Percentiles rank a stretch among this genome's conserved stretches.
Conservation (phyloP, 371 early-diverging fungal genomes). For the Saksenaea oblongispora region DNA sequence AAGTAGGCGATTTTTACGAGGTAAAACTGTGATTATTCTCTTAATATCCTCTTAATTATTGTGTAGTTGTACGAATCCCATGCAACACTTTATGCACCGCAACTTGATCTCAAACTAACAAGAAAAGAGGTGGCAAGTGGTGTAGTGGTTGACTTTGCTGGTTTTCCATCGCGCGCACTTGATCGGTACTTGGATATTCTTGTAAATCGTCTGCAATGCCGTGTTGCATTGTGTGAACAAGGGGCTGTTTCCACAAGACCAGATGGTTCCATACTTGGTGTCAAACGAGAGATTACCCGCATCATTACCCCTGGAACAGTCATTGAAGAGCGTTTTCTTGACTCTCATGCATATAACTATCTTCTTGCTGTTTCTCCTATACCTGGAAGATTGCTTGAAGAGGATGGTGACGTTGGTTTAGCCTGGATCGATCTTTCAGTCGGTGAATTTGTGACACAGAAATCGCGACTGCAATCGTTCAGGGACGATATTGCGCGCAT, state of each 20-base stretch:
- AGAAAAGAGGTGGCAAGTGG: conserved; percentile 49
- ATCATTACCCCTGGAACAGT: conserved; percentile 91
- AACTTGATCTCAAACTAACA: conserved; percentile 71
- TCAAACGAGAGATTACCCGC: conserved; percentile 73
- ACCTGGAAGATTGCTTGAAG: neutral
- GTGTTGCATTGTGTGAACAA: conserved; percentile 90
- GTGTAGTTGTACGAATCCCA: conserved; percentile 75
- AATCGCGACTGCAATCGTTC: conserved; percentile 49
- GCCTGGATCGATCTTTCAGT: conserved; percentile 93
- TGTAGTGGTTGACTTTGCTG: conserved; percentile 65
- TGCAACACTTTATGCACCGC: conserved; percentile 66
- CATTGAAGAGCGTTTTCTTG: conserved; percentile 70
- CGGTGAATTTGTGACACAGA: conserved; percentile 82
- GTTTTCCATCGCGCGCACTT: conserved; percentile 73
- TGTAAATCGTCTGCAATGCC: conserved; percentile 64
- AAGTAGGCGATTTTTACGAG: conserved; percentile 95
- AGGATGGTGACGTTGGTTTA: conserved; percentile 55
- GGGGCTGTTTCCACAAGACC: conserved; percentile 41
- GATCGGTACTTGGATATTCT: conserved; percentile 80
- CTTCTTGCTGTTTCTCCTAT: conserved; percentile 53
- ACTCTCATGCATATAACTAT: conserved; percentile 68
- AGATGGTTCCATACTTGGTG: conserved; percentile 37
- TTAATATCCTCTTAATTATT: neutral
- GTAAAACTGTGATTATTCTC: conserved; percentile 26
- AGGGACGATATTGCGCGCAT: conserved; percentile 78